Conservation (phyloP, 805 yeast genomes). For the Saccharomycopsis fibuligera region DNA sequence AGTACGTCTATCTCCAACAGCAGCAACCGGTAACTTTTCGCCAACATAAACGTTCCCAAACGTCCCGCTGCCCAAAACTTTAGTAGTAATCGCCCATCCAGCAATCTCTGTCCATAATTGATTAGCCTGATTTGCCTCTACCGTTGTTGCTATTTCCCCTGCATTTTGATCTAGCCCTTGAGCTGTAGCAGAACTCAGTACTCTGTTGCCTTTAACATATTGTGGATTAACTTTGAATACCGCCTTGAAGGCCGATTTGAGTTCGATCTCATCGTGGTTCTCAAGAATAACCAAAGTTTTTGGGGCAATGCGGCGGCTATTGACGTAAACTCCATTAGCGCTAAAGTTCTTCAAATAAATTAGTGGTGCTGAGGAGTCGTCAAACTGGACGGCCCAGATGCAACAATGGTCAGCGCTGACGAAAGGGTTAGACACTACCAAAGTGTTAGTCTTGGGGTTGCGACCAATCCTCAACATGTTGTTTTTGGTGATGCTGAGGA, state of each 20-base stretch:
- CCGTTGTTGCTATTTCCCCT: not conserved
- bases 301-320: conserved; percentile 30
- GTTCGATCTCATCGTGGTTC: conserved; percentile 35
- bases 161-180: not conserved
- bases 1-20: conserved; percentile 9
- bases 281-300: conserved; percentile 31
- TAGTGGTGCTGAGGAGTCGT: conserved; percentile 38
- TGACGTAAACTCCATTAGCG: conserved; percentile 44
- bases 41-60: conserved; percentile 44
- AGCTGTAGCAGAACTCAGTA: too few species aligned
- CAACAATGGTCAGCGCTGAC: conserved; percentile 43
- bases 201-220: not conserved
- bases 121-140: too few species aligned
- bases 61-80: conserved; percentile 47
- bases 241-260: conserved; percentile 30
- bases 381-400: conserved; percentile 46
- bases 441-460: conserved; percentile 24
- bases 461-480: conserved; percentile 40
- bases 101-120: too few species aligned
- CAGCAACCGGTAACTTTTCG: conserved; percentile 15
- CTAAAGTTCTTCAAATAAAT: conserved; percentile 46
- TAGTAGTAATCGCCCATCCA: conserved; percentile 38
- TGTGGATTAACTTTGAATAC: conserved; percentile 18
- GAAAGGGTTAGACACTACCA: conserved; percentile 31
- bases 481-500: conserved; percentile 27